Evolutionary conservation across 2,329 filamentous ascomycete species (phyloP).

Genomic region (Aureobasidium uvarum): DNA sequence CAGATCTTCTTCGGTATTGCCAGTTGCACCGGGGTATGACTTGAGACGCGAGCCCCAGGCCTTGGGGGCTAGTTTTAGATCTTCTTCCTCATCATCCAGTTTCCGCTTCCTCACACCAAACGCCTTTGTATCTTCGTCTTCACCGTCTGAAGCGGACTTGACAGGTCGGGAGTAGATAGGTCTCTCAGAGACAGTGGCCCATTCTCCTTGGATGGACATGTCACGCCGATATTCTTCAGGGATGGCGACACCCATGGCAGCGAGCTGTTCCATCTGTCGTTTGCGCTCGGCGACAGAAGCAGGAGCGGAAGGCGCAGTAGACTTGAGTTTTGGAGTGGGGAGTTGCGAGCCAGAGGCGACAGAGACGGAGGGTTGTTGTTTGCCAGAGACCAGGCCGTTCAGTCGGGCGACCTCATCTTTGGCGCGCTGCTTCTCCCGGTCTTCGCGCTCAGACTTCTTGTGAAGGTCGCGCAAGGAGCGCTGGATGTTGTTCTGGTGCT

Average conservation of each 20-base stretch:
- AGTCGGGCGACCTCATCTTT: constrained; percentile 82
- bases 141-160: constrained; percentile 44
- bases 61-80: constrained; percentile 47
- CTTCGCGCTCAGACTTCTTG: constrained; percentile 74
- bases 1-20: constrained; percentile 56
- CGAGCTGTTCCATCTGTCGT: constrained; percentile 81
- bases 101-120: constrained; percentile 64
- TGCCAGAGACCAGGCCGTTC: constrained; percentile 67
- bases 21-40: constrained; percentile 45
- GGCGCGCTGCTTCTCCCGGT: constrained; percentile 77
- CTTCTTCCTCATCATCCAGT: constrained; percentile 59
- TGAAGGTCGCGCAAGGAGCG: constrained; percentile 88
- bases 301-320: constrained; percentile 39
- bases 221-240: constrained; percentile 75
- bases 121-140: constrained; percentile 43
- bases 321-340: constrained; percentile 34
- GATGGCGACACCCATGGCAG: constrained; percentile 79
- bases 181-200: constrained; percentile 65
- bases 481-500: constrained; percentile 65
- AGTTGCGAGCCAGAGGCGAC: constrained; percentile 37
- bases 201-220: constrained; percentile 86
- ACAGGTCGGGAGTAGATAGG: constrained; percentile 32
- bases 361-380: constrained; percentile 33
- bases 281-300: constrained; percentile 67
- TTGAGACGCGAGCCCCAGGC: constrained; percentile 50